Evolutionary conservation across 257 asterid species (phyloP), one percentile per base, ranked within the genome.

Genomic region (Galeopsis tetrahit): DNA sequence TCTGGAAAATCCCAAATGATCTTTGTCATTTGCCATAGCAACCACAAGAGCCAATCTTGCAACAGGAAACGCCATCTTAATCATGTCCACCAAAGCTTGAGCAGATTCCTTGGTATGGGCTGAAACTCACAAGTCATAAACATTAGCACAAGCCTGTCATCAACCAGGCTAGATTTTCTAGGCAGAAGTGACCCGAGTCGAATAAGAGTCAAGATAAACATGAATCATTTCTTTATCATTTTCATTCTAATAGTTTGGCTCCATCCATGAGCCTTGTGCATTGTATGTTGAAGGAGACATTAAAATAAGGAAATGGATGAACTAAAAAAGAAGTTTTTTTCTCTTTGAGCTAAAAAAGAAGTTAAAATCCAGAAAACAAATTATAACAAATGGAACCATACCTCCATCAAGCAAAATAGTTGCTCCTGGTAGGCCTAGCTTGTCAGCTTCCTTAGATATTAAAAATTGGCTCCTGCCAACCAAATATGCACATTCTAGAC

Each of bases 61-160:
- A 61, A 69, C 78, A 3, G 93, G 90, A 77, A 84, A 89, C 58
- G 86, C 75, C 90, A 76, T 80, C 72, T 80, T 81, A 67, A 94
- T 75, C 60, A 84, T 85, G 77, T 82, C 73, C 66, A 74, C 87
- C 82, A 94, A 85, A 46, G 98, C 97, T 77, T 76, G 80, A 61
- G 96, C 97, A 61, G 99, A 94, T 72, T 94, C 98, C 80, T 87
- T 94, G 36, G 99, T 94, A 81, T 94, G 99, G 59, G 99, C 97
- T 94, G 96, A 75, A 79, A 77, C 38, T 36, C 67, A 10, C 8
- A 46, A 62, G 43, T 32, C 43, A 74, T 36, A 48, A 69, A 48
- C 40, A 56, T 72, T 66, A 63, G 66, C 67, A 59, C 35, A 68
- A 68, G 10, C 46, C 31, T 31, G 8, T 51, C 67, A 67, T 63